These are phyloP conservation scores for Hypoxylon sp. DNA, from an alignment of 2,329 filamentous ascomycete species.

Conservation along the genomic window DNA sequence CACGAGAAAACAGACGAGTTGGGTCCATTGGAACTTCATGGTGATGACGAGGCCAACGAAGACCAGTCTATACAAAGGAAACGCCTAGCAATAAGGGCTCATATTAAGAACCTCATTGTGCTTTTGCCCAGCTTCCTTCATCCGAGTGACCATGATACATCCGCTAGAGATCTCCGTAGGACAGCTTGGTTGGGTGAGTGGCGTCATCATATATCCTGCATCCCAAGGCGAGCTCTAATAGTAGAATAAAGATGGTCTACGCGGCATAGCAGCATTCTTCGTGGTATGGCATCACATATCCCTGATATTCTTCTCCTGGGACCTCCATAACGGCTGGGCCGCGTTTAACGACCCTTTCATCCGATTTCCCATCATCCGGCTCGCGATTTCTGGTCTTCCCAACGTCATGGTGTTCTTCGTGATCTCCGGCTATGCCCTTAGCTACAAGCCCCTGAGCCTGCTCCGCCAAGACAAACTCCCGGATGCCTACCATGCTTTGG, in stretches of 20 bases:
- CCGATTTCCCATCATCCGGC: constrained; percentile 57
- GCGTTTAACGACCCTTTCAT: constrained; percentile 44
- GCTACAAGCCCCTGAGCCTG: constrained; percentile 55
- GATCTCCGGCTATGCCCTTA: constrained; percentile 60
- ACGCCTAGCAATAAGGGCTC: not conserved
- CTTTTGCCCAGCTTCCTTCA: constrained; percentile 47
- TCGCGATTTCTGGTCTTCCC: constrained; percentile 55
- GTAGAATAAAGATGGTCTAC: constrained; percentile 61
- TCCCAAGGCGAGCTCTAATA: not conserved
- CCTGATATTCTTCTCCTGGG: constrained; percentile 52
- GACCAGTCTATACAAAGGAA: not conserved
- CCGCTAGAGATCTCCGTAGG: constrained; percentile 38
- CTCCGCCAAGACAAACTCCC: constrained; percentile 43
- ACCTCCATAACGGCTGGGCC: constrained; percentile 51
- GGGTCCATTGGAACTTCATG: constrained; percentile 4
- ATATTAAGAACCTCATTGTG: constrained; percentile 28
- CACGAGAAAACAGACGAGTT: constrained; percentile 33
- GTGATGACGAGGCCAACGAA: not conserved
- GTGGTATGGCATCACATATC: constrained; percentile 66
- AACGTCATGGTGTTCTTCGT: constrained; percentile 61
- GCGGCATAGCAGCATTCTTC: constrained; percentile 69
- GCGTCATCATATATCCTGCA: not conserved
- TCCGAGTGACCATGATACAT: not conserved
- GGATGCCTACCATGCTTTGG: constrained; percentile 46
- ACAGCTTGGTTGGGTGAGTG: constrained; percentile 52